Percentiles rank a stretch among this genome's conserved stretches.
Evolutionary conservation across 2,329 filamentous ascomycete genomes (phyloP).

Genomic region (Aspergillus jensenii): DNA sequence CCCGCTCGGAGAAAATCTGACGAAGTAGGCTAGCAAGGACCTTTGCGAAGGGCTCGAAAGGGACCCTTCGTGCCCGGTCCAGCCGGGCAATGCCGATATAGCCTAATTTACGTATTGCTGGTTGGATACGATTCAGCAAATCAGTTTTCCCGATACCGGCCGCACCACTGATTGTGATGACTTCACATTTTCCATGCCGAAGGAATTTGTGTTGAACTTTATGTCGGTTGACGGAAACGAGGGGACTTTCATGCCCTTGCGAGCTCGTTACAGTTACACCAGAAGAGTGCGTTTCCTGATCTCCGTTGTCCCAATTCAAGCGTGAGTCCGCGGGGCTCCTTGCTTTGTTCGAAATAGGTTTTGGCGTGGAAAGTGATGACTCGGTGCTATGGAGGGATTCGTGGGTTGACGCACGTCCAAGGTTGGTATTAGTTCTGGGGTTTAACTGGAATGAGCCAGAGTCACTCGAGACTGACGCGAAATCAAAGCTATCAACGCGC

Average conservation of each 20-base stretch:
- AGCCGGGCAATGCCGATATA: slow-evolving; percentile 63
- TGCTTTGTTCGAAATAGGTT: slow-evolving; percentile 27
- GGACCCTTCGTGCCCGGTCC: slow-evolving; percentile 58
- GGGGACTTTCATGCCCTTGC: slow-evolving; percentile 32
- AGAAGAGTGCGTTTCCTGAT: slow-evolving; percentile 40
- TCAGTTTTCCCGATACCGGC: slow-evolving; percentile 63
- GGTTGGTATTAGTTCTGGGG: slow-evolving; percentile 39
- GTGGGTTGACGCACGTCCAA: slow-evolving; percentile 32
- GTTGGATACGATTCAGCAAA: slow-evolving; percentile 58
- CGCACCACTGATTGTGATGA: slow-evolving; percentile 58
- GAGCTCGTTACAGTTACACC: slow-evolving; percentile 26
- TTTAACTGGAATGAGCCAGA: slow-evolving; percentile 48
- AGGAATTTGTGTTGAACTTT: slow-evolving; percentile 51
- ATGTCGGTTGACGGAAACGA: slow-evolving; percentile 32
- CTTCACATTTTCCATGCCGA: slow-evolving; percentile 57
- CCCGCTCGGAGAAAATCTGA: slow-evolving; percentile 65
- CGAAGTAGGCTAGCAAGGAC: slow-evolving; percentile 62
- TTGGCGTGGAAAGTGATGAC: slow-evolving; percentile 34
- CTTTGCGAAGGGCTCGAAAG: slow-evolving; percentile 62
- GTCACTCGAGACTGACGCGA: slow-evolving; percentile 56
- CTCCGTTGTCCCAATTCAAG: slow-evolving; percentile 34
- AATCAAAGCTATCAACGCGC: slow-evolving; percentile 48
- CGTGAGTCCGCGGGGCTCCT: slow-evolving; percentile 41
- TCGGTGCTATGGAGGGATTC: slow-evolving; percentile 39
- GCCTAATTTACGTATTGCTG: slow-evolving; percentile 56